Conservation (phyloP, 192 early-diverging fungal species). For the Rhizophagus prolifer region DNA sequence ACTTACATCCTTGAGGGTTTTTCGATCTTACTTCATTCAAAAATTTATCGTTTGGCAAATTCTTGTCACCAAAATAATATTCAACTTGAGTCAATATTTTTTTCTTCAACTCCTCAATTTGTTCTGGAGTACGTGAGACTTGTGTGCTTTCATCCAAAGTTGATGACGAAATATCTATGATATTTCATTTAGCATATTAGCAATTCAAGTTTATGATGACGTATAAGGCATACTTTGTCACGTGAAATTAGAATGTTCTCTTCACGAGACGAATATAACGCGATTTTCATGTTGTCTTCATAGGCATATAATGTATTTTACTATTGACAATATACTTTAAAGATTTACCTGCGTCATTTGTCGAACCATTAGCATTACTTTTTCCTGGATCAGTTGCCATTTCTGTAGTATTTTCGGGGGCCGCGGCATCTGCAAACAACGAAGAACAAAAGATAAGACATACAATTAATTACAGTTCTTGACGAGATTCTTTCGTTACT, state of each 20-base stretch:
- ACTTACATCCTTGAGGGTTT: slow-evolving; percentile 52
- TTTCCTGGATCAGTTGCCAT: background rate
- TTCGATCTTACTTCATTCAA: slow-evolving; percentile 44
- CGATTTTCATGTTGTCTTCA: too few species aligned
- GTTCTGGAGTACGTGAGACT: background rate
- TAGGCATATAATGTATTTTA: too few species aligned
- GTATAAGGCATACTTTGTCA: too few species aligned
- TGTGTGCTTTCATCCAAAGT: background rate
- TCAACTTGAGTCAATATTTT: slow-evolving; percentile 63
- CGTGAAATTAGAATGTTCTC: too few species aligned
- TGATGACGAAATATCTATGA: background rate
- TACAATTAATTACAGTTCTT: background rate
- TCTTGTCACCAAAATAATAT: slow-evolving; percentile 64
- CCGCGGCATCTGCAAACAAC: background rate
- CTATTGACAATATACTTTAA: too few species aligned
- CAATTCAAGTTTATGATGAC: background rate
- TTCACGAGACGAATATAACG: too few species aligned
- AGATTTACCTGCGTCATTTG: too few species aligned
- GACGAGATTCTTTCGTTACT: background rate
- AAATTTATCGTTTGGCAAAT: slow-evolving; percentile 58
- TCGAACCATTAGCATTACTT: background rate
- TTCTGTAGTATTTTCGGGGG: background rate
- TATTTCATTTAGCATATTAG: background rate
- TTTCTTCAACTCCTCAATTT: slow-evolving; percentile 33
- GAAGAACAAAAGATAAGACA: background rate